These are phyloP conservation scores for Solanum aculeatissimum DNA, from an alignment of 305 asterid genomes.

Conservation along the genomic window DNA sequence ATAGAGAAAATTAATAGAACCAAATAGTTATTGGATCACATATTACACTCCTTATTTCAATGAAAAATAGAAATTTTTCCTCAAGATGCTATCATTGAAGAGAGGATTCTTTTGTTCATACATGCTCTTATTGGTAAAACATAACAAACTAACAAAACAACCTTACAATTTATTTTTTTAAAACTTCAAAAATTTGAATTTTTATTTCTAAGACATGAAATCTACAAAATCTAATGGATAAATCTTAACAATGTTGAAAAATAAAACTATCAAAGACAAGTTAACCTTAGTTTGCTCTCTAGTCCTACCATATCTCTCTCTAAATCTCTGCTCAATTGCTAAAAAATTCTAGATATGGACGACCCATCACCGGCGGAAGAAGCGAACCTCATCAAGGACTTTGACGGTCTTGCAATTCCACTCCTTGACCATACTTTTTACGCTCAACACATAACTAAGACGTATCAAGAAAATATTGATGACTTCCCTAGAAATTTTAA, in stretches of 20 bases:
- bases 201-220: neutral
- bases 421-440: slow-evolving; percentile 26
- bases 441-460: neutral
- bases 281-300: neutral
- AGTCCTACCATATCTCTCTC: neutral
- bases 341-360: neutral
- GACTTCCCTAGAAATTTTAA: neutral
- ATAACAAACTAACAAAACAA: too few relatives aligned
- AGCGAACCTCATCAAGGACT: neutral
- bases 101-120: neutral
- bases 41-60: neutral
- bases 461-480: slow-evolving; percentile 1
- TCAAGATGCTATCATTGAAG: too few relatives aligned
- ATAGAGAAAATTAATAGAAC: neutral
- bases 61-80: neutral
- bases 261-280: neutral
- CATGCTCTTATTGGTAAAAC: neutral
- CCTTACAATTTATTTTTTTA: neutral
- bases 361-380: accelerated
- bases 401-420: slow-evolving; percentile 16
- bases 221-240: neutral
- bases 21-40: neutral
- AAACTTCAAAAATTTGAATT: too few relatives aligned
- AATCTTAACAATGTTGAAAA: neutral
- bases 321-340: neutral